A percentile compares a stretch with the other conserved stretches of the same genome.
Conservation (phyloP, 2,329 filamentous ascomycete genomes). For the Neofusicoccum sp. region DNA sequence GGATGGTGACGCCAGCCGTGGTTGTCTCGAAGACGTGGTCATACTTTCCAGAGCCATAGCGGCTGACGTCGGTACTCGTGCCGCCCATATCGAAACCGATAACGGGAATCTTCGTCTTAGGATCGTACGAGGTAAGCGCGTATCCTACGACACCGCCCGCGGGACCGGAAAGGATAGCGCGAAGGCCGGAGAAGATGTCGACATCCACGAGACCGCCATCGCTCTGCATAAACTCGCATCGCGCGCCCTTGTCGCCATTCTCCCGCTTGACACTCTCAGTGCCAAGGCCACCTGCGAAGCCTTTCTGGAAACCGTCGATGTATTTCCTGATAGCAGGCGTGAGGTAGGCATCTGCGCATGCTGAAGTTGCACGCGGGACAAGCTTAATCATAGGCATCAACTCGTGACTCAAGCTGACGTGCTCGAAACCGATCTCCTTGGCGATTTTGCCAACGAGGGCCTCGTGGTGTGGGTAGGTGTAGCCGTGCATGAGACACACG, state of each 20-base stretch:
- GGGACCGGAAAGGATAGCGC: slow-evolving; percentile 84
- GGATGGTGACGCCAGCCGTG: slow-evolving; percentile 90
- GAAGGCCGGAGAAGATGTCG: slow-evolving; percentile 79
- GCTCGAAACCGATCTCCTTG: slow-evolving; percentile 76
- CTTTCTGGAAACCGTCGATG: slow-evolving; percentile 73
- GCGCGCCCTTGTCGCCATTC: slow-evolving; percentile 66
- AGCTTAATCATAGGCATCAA: slow-evolving; percentile 90
- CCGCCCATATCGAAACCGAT: slow-evolving; percentile 98
- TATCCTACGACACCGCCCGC: slow-evolving; percentile 95
- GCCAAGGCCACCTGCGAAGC: slow-evolving; percentile 80
- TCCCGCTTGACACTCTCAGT: slow-evolving; percentile 72
- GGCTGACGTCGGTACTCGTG: slow-evolving; percentile 87
- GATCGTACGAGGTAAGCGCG: slow-evolving; percentile 86
- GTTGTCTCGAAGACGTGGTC: slow-evolving; percentile 95
- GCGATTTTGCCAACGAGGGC: slow-evolving; percentile 75
- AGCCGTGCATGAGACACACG: slow-evolving; percentile 89
- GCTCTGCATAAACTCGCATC: slow-evolving; percentile 95
- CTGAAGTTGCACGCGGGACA: slow-evolving; percentile 73
- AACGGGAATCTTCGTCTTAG: slow-evolving; percentile 77
- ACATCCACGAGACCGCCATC: slow-evolving; percentile 74
- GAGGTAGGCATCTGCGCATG: slow-evolving; percentile 78
- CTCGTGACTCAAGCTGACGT: slow-evolving; percentile 79
- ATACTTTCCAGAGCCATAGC: slow-evolving; percentile 80
- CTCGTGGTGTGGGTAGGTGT: slow-evolving; percentile 88
- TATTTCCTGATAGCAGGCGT: slow-evolving; percentile 80